A percentile compares a stretch with the other conserved stretches of the same genome.
phyloP scores from a whole-genome alignment of 2,329 filamentous ascomycete genomes.

The Beauveria rudraprayagi region DNA sequence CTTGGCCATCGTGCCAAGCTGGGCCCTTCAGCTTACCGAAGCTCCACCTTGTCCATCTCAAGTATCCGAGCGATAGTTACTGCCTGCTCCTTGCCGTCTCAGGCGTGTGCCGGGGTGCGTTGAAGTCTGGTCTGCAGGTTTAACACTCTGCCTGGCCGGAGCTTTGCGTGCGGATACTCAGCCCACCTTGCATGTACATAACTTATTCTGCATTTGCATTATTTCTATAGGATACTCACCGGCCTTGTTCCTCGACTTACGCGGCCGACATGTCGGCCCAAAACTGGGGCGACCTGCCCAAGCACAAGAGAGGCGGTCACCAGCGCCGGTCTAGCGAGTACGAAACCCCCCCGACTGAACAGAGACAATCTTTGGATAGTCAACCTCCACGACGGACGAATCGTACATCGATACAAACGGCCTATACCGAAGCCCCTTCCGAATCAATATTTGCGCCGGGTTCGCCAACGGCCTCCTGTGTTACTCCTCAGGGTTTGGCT shows the following conservation, averaged over 20 bases:
- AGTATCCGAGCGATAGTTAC: neutral
- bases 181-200: neutral
- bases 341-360: constrained; percentile 23
- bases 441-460: constrained; percentile 52
- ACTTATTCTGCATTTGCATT: constrained; percentile 1
- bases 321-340: constrained; percentile 13
- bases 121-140: neutral
- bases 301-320: constrained; percentile 9
- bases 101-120: neutral
- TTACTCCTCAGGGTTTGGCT: constrained; percentile 44
- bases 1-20: neutral
- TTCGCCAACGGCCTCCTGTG: constrained; percentile 45
- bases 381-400: constrained; percentile 38
- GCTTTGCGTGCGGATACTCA: constrained; percentile 1
- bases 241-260: neutral
- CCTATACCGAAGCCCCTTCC: constrained; percentile 45
- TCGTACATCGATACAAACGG: constrained; percentile 48
- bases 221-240: neutral
- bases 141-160: neutral
- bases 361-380: constrained; percentile 25
- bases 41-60: neutral
- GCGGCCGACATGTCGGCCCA: constrained; percentile 11
- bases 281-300: constrained; percentile 12
- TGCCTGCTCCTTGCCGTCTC: neutral
- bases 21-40: neutral